Percentiles rank a stretch among this genome's conserved stretches.
These are phyloP conservation scores for Syzygium syzygioides DNA, from an alignment of 441 rosid genomes.

Conservation along the genomic window DNA sequence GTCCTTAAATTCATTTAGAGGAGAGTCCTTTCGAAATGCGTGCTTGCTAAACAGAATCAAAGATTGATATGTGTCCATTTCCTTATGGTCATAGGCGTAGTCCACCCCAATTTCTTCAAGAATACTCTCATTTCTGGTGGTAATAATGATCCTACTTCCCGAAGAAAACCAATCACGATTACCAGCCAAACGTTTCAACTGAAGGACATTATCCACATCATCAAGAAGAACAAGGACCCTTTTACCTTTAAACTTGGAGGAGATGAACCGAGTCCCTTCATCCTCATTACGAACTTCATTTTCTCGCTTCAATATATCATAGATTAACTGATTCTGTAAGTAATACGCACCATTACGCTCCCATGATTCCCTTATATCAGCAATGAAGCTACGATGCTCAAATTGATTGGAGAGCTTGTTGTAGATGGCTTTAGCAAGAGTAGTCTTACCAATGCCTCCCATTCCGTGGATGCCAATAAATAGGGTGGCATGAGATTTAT, in stretches of 20 bases:
- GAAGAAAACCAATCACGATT: not conserved
- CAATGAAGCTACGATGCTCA: not conserved
- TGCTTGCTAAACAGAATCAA: too few species aligned
- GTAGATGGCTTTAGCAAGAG: not conserved
- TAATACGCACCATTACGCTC: not conserved
- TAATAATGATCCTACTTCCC: not conserved
- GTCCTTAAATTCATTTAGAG: too few species aligned
- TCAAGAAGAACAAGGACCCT: too few species aligned
- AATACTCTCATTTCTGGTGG: not conserved
- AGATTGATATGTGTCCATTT: too few species aligned
- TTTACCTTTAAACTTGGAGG: too few species aligned
- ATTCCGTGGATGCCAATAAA: not conserved
- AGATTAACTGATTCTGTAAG: not conserved
- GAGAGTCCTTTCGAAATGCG: too few species aligned
- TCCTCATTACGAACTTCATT: not conserved
- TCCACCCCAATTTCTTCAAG: too few species aligned
- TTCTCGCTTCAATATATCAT: not conserved
- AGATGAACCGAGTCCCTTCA: too few species aligned
- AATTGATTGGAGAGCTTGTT: not conserved
- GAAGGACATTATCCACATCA: not conserved
- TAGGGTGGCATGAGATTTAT: not conserved
- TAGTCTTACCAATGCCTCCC: not conserved
- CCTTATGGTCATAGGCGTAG: not conserved
- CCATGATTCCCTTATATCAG: not conserved
- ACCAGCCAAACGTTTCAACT: not conserved